Percentiles rank a stretch among this genome's conserved stretches.
These are phyloP conservation scores for Karstenula rhodostoma DNA, from an alignment of 2,329 filamentous ascomycete genomes.

Conservation along the genomic window DNA sequence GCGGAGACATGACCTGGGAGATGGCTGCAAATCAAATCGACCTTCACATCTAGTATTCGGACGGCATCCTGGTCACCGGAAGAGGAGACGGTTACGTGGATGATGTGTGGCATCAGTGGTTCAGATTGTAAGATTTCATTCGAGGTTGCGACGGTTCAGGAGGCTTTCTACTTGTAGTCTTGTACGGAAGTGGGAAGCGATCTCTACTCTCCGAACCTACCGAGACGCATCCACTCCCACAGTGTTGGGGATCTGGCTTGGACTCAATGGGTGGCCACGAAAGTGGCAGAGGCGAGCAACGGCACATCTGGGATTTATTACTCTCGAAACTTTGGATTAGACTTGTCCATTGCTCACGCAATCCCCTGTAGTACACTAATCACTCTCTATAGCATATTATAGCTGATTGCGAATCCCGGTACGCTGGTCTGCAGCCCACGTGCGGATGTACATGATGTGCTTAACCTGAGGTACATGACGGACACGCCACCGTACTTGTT, in stretches of 20 bases:
- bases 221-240: conserved; percentile 2
- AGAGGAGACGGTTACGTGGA: conserved; percentile 29
- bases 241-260: neutral
- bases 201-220: neutral
- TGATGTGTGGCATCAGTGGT: conserved; percentile 11
- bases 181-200: conserved; percentile 9
- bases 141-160: neutral
- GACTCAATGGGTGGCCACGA: neutral
- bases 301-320: conserved; percentile 11
- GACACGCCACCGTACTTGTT: neutral
- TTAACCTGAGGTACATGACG: conserved; percentile 1
- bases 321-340: conserved; percentile 29
- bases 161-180: conserved; percentile 3
- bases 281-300: neutral
- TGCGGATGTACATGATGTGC: conserved; percentile 1
- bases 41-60: conserved; percentile 16
- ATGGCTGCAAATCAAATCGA: conserved; percentile 17
- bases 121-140: conserved; percentile 32
- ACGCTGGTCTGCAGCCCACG: conserved; percentile 8
- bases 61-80: conserved; percentile 32
- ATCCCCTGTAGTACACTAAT: conserved; percentile 21
- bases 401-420: neutral
- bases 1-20: conserved; percentile 25
- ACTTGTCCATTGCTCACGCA: conserved; percentile 33
- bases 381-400: conserved; percentile 15